Base-by-base conservation (phyloP, 2,329 filamentous ascomycete genomes). In the Elsinoe arachidis region DNA sequence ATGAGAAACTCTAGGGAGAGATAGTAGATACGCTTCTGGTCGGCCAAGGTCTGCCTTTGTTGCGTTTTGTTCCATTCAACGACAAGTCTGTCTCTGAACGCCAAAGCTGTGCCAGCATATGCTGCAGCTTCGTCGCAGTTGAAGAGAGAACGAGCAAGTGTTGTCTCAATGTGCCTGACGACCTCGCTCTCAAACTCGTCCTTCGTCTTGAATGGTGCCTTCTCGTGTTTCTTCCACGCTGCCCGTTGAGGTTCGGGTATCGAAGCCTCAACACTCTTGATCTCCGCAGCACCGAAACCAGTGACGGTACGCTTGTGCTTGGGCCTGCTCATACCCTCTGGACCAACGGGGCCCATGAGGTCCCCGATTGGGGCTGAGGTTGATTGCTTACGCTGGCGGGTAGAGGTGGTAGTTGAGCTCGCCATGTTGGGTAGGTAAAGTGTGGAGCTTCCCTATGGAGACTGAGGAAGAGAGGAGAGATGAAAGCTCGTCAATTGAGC, bases 301-400 rank as follows among this genome's bases (percentile, higher is more conserved):
- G 93, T 99, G 63, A 88, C 88, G n/a, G 92, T 97, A 64, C 93
- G 84, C 79, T 90, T 96, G 77, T 99, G 93, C 77, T 97, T 99
- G 46, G 93, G 93, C 60, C 93, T 83, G 74, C 87, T 85, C 70
- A 95, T 92, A 41, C 85, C 86, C 39, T 90, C 90, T 38, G 69
- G 69, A n/a, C 87, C 87, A 58, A 96, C 83, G 15, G 88, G 86
- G 63, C 90, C 91, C 72, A 88, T 80, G 61, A 97, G 85, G 69
- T 96, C 90, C 62, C 88, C 83, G 65, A 96, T 85, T 47, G 91
- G 91, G 65, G 88, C 88, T 63, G 87, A 84, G 58, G 81, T 86
- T 17, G 90, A 95, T 59, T 88, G 90, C 64, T 83, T 87, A 65
- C 91, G 86, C 78, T 96, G 85, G 63, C 89, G 81, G 39, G 75